Conservation (phyloP, 441 rosid genomes). For the Aleurites moluccanus region DNA sequence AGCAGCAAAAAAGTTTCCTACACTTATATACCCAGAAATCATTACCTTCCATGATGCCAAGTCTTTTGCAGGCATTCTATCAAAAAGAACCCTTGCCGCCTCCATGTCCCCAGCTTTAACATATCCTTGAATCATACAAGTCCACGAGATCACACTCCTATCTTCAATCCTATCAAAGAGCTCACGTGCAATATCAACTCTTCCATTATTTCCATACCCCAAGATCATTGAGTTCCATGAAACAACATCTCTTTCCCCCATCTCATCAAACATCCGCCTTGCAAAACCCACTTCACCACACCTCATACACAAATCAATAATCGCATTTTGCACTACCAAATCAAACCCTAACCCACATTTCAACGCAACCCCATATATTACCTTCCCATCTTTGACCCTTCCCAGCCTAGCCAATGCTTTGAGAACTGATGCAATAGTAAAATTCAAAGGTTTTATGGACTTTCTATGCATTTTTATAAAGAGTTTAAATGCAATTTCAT, state of each 20-base stretch:
- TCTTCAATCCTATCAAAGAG: conserved; percentile 41
- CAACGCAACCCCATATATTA: conserved; percentile 29
- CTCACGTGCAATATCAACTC: conserved; percentile 38
- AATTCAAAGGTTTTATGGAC: conserved; percentile 32
- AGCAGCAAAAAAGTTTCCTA: conserved; percentile 39
- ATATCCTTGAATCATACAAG: conserved; percentile 47
- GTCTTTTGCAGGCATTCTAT: conserved; percentile 44
- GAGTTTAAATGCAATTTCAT: conserved; percentile 22
- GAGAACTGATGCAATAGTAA: conserved; percentile 34
- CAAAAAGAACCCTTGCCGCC: conserved; percentile 45
- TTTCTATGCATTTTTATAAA: conserved; percentile 27
- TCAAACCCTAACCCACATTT: conserved; percentile 35
- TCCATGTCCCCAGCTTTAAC: conserved; percentile 38
- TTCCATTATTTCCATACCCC: conserved; percentile 40
- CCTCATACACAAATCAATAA: conserved; percentile 37
- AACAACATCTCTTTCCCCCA: conserved; percentile 44
- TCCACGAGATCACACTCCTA: conserved; percentile 49
- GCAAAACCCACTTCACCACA: conserved; percentile 42
- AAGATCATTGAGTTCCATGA: conserved; percentile 57
- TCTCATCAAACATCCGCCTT: conserved; percentile 37
- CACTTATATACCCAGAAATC: conserved; percentile 38
- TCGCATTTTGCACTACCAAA: conserved; percentile 36
- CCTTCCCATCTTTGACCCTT: conserved; percentile 31
- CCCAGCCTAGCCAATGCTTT: conserved; percentile 32
- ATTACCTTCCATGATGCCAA: conserved; percentile 43